A percentile compares a stretch with the other conserved stretches of the same genome.
phyloP scores from a whole-genome alignment of 768 basidiomycete genomes.

The Pleurotus salmoneostramineus region DNA sequence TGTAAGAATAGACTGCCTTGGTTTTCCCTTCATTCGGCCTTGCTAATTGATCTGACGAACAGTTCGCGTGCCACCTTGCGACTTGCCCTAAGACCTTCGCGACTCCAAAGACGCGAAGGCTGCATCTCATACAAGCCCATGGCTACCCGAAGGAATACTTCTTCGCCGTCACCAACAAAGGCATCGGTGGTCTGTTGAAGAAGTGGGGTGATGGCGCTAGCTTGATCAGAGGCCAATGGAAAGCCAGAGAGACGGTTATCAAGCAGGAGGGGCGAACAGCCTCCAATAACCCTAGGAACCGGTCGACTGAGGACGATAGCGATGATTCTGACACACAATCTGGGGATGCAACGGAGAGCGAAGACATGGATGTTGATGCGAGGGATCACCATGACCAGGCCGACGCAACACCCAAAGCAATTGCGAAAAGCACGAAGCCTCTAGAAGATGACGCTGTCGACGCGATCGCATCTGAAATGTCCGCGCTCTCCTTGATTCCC shows the following conservation, averaged over 20 bases:
- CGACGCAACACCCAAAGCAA: constrained; percentile 12
- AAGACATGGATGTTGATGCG: constrained; percentile 3
- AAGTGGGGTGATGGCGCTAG: constrained; percentile 85
- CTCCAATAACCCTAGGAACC: constrained; percentile 19
- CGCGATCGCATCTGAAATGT: constrained; percentile 43
- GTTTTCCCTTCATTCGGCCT: background rate
- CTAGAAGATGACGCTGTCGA: constrained; percentile 32
- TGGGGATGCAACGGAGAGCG: constrained; percentile 13
- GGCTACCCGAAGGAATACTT: constrained; percentile 87
- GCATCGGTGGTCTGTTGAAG: constrained; percentile 74
- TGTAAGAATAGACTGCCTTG: constrained; percentile 36
- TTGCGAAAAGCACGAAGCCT: constrained; percentile 12
- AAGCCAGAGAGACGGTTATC: constrained; percentile 27
- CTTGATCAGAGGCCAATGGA: constrained; percentile 74
- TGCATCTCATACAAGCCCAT: constrained; percentile 81
- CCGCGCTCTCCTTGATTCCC: constrained; percentile 59
- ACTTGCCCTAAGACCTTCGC: constrained; percentile 57
- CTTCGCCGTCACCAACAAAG: constrained; percentile 89
- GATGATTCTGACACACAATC: constrained; percentile 21
- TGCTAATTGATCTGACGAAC: constrained; percentile 8
- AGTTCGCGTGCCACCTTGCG: constrained; percentile 78
- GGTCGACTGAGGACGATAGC: constrained; percentile 17
- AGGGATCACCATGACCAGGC: constrained; percentile 12
- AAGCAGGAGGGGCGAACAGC: constrained; percentile 19
- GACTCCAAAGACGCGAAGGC: constrained; percentile 70